Conservation (phyloP, 208 protist species). For the Crithidia sp. region DNA sequence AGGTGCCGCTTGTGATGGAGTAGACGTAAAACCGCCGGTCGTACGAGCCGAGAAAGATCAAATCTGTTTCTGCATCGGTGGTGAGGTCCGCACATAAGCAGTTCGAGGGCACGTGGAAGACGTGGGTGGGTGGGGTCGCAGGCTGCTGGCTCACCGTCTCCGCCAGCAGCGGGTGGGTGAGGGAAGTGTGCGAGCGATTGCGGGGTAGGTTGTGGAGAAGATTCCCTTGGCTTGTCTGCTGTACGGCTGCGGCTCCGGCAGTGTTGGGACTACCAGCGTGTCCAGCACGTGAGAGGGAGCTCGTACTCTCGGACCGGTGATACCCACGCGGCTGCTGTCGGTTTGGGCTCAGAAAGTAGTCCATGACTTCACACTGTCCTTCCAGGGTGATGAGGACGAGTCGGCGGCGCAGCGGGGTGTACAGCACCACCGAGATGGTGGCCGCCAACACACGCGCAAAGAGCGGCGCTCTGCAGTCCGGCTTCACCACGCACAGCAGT, state of each 20-base stretch:
- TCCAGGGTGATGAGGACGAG: slow-evolving; percentile 88
- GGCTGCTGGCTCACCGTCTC: slow-evolving; percentile 8
- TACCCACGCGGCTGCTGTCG: neutral
- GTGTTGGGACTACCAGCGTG: neutral
- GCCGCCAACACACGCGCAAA: slow-evolving; percentile 67
- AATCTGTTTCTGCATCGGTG: slow-evolving; percentile 33
- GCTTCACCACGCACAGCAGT: slow-evolving; percentile 76
- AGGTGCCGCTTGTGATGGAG: slow-evolving; percentile 48
- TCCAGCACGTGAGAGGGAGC: slow-evolving; percentile 6
- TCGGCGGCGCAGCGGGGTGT: slow-evolving; percentile 41
- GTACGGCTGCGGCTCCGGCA: neutral
- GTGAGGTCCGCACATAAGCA: slow-evolving; percentile 75
- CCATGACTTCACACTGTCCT: slow-evolving; percentile 84
- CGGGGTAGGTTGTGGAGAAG: neutral
- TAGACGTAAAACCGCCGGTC: slow-evolving; percentile 88
- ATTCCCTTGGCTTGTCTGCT: neutral
- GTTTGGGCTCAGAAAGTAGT: slow-evolving; percentile 55
- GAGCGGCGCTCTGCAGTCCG: slow-evolving; percentile 62
- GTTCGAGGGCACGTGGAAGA: slow-evolving; percentile 85
- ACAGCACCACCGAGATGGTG: slow-evolving; percentile 88
- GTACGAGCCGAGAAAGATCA: slow-evolving; percentile 79
- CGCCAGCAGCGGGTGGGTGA: neutral
- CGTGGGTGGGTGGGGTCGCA: slow-evolving; percentile 17
- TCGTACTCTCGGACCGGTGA: slow-evolving; percentile 11
- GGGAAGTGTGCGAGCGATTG: slow-evolving; percentile 20